Base-by-base conservation (phyloP, 2,329 filamentous ascomycete genomes). In the Phyllosticta citribraziliensis region DNA sequence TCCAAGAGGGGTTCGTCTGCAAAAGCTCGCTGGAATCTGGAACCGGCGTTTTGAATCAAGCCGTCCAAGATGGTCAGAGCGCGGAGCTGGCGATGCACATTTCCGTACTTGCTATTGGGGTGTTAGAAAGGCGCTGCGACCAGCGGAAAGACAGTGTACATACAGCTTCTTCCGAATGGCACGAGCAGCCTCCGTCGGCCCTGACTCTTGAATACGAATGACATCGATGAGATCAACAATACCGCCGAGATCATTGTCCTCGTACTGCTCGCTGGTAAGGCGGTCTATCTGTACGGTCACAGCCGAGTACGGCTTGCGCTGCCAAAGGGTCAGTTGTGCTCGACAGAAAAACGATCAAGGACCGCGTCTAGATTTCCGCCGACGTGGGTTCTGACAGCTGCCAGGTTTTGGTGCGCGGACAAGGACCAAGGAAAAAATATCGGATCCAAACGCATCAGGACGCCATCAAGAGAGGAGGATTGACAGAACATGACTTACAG, bases 191-290 rank as follows among this genome's bases (percentile, higher is more conserved):
- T 99, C 94, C 12, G 85, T 83, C 1, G 94, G 91, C 0, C 94
- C 94, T 6, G 89, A 88, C 25, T 83, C 82, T 75, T 99, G 94
- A 63, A 99, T 85, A 66, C 89, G 88, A 72, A 99, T 89, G 61
- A 94, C 91, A 74, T 99, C 94, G 65, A 97, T 89, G 24, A 99
- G 84, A 69, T 97, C 92, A 51, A 93, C 89, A 65, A 99, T 91
- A 24, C 93, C 94, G 68, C 89, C 88, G 47, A 95, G 80, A 73
- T 97, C 92, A 72, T 97, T 91, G 71, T 95, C 90, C 63, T 95
- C 88, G 74, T 89, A 95, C 64, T 88, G 81, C 75, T 97, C 93
- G 69, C 89, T 88, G 1, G 93, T 97, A 67, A 97, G 83, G 63
- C 87, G 87, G 75, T 97, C 94, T 68, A 99, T 84, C 65, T 90